phyloP scores from a whole-genome alignment of 345 rosid species.

The Streptanthus diversifolius region DNA sequence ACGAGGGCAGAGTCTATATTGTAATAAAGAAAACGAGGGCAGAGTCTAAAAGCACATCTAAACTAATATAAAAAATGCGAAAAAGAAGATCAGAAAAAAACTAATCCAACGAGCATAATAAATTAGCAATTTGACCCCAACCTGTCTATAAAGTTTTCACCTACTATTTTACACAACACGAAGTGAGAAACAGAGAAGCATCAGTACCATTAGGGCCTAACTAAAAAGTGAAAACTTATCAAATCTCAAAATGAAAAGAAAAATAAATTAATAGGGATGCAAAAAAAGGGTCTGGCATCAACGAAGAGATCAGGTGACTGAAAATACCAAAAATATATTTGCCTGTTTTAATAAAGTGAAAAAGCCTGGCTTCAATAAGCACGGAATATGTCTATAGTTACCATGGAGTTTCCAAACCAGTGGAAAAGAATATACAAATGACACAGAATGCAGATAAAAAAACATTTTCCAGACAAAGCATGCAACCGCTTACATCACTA shows the following conservation, averaged over 20 bases:
- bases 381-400: slow-evolving; percentile 42
- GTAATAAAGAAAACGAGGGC: neutral
- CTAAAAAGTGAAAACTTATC: slow-evolving; percentile 2
- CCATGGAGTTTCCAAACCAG: slow-evolving; percentile 50
- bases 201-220: neutral
- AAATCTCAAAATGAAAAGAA: neutral
- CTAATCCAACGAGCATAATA: neutral
- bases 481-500: slow-evolving; percentile 8
- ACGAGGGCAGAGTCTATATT: neutral
- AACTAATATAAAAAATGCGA: neutral
- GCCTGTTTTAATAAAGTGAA: slow-evolving; percentile 49
- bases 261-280: neutral
- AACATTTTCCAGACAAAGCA: neutral
- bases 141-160: neutral
- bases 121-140: neutral
- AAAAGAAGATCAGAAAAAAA: neutral
- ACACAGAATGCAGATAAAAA: slow-evolving; percentile 37
- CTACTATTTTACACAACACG: neutral
- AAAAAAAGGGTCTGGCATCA: neutral
- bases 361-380: slow-evolving; percentile 33
- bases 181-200: neutral
- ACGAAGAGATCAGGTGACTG: slow-evolving; percentile 22
- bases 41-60: neutral
- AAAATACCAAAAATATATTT: slow-evolving; percentile 34
- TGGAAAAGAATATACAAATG: slow-evolving; percentile 44